Base-by-base conservation (phyloP, 148 eudicot genomes). In the Spergularia bocconei region DNA sequence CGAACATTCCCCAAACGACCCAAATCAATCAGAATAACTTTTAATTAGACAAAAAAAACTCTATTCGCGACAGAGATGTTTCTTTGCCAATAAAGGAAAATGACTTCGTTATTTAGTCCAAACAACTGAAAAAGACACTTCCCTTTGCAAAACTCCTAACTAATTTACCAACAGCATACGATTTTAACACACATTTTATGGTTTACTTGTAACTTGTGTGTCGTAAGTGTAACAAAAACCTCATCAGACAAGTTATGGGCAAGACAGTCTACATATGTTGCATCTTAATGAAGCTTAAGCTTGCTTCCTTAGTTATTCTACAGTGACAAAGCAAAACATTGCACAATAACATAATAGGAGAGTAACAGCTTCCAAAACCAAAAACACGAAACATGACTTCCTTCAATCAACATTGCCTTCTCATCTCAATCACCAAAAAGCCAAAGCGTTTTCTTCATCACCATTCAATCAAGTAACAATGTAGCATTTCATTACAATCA, bases 11-110 rank as follows among this genome's bases (percentile, higher is more conserved):
- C 72, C 57, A 14, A 50, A 20, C 17, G 17, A 67, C 16, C 56
- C 55, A 67, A 67, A 67, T 67, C 71, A 47, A 67, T 48, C 56
- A 67, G 56, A 67, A 13, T 47, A 48, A 11, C 23, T 19, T 20
- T 0, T 47, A 41, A 19, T 59, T 29, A 21, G 36, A 23, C 3
- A 66, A 29, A n/a, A 41, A 41, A 41, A 23, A 17, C 53, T 11
- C 4, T 2, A 63, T 10, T 4, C 12, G 7, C 33, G 15, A 39
- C 66, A 29, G 6, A 29, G 8, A 62, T 29, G 62, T 58, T 58
- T 14, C 62, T 58, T 0, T 58, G 29, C 19, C 62, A 19, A n/a
- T 29, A 6, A n/a, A 20, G 61, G 2, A 29, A 29, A 58, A 58
- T 58, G 23, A 20, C 25, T 58, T 58, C 11, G 19, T 58, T 58